Conservation (phyloP, 1,139 yeast genomes). For the Geotrichum phurueaensis region DNA sequence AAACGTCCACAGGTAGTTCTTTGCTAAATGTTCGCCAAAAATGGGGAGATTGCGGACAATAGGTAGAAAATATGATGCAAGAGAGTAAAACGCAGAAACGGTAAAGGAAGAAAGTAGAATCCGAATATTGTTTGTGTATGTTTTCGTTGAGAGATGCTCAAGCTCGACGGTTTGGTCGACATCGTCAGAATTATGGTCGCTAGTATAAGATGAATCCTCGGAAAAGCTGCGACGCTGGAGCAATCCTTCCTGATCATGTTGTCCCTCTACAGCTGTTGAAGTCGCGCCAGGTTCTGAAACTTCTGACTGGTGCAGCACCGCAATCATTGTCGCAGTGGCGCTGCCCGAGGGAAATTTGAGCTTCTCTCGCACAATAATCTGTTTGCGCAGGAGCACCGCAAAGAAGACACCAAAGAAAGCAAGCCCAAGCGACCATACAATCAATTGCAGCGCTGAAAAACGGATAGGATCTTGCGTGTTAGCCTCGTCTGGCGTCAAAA, state of each 20-base stretch:
- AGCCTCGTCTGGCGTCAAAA: slow-evolving; percentile 69
- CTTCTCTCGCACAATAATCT: slow-evolving; percentile 77
- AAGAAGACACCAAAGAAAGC: slow-evolving; percentile 94
- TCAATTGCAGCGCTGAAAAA: slow-evolving; percentile 43
- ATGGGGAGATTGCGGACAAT: slow-evolving; percentile 61
- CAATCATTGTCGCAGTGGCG: slow-evolving; percentile 89
- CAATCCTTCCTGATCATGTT: slow-evolving; percentile 1
- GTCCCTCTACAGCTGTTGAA: neutral
- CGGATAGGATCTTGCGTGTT: slow-evolving; percentile 43
- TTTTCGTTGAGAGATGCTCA: slow-evolving; percentile 21
- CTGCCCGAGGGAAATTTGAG: slow-evolving; percentile 92
- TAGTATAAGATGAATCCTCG: neutral
- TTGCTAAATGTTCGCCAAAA: slow-evolving; percentile 63
- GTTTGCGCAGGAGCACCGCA: slow-evolving; percentile 81
- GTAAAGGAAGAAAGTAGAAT: slow-evolving; percentile 56
- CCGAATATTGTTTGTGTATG: slow-evolving; percentile 53
- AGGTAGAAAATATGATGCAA: slow-evolving; percentile 69
- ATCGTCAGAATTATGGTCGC: neutral
- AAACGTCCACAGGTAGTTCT: slow-evolving; percentile 72
- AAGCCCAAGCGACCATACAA: slow-evolving; percentile 78
- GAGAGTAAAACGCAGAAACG: slow-evolving; percentile 67
- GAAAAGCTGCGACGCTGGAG: slow-evolving; percentile 1
- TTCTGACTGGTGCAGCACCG: slow-evolving; percentile 65
- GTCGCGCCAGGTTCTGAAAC: neutral
- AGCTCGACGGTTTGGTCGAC: slow-evolving; percentile 12